Base-by-base conservation (phyloP, 2,329 filamentous ascomycete genomes). In the Nemania bipapillata region DNA sequence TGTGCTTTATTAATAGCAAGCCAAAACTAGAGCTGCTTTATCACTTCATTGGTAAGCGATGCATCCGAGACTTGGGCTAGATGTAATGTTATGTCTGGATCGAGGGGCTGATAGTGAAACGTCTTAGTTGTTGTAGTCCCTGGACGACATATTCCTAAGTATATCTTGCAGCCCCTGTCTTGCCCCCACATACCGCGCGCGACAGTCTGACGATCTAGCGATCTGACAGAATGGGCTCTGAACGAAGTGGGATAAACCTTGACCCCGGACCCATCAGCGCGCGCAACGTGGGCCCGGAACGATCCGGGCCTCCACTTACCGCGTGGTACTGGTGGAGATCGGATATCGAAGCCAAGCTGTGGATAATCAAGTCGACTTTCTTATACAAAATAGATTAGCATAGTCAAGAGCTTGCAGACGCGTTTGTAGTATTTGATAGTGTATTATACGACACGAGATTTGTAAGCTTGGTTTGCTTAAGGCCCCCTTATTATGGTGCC, bases 141-240 rank as follows among this genome's bases (percentile, higher is more conserved):
- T n/a, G n/a, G n/a, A n/a, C n/a, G n/a, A n/a, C n/a, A n/a, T n/a
- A n/a, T n/a, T n/a, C n/a, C n/a, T n/a, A n/a, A n/a, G n/a, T n/a
- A n/a, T n/a, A n/a, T n/a, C n/a, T n/a, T n/a, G 30, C 4, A 32
- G 9, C 9, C 30, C 30, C 30, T 32, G 30, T 9, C 4, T 55
- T 37, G 52, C 32, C 52, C n/a, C 52, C 32, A 37, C 52, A 55
- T 37, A 37, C 52, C 30, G 52, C 52, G 52, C 52, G 52, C 30
- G 52, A 40, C n/a, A 7, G 37, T 40, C 52, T 11, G 11, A 4
- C 3, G 17, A 45, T n/a, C n/a, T 45, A 45, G n/a, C n/a, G 11
- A 45, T 45, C 40, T 20, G 40, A 32, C 30, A 32, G 30, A 32
- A 32, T n/a, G n/a, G n/a, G n/a, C 5, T 35, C 37, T 40, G 37